A percentile compares a stretch with the other conserved stretches of the same genome.
phyloP scores from a whole-genome alignment of 192 early-diverging fungal species.

The Podila epigama region DNA sequence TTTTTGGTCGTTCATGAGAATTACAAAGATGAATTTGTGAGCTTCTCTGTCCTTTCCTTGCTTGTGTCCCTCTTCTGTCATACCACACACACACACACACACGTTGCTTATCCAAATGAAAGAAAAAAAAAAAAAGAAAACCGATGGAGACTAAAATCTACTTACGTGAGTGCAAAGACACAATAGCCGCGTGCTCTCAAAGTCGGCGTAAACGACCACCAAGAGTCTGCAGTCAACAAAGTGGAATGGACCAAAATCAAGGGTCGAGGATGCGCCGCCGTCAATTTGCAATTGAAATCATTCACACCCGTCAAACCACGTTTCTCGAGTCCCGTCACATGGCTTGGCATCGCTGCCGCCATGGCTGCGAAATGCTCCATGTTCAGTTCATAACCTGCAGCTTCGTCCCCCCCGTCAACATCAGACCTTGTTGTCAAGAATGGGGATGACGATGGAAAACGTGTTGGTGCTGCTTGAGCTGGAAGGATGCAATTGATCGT shows the following conservation, averaged over 20 bases:
- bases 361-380: too few relatives aligned
- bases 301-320: conserved; percentile 20
- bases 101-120: conserved; percentile 28
- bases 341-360: neutral
- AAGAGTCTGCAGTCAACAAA: conserved; percentile 22
- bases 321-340: conserved; percentile 6
- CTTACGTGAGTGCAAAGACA: conserved; percentile 29
- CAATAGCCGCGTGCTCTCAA: conserved; percentile 30
- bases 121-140: neutral
- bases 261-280: conserved; percentile 25
- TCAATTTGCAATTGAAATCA: conserved; percentile 26
- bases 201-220: conserved; percentile 14
- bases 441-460: too few relatives aligned
- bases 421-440: too few relatives aligned
- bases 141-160: neutral
- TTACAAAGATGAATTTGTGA: too few relatives aligned
- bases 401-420: too few relatives aligned
- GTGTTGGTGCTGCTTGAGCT: too few relatives aligned
- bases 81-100: too few relatives aligned
- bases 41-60: too few relatives aligned
- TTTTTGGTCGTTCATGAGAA: too few relatives aligned
- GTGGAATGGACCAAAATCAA: conserved; percentile 36
- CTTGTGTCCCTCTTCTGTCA: too few relatives aligned
- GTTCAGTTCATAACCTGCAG: too few relatives aligned
- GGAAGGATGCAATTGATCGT: too few relatives aligned